Base-by-base conservation (phyloP, 495 filamentous ascomycete species). In the Annulohypoxylon maeteangense region DNA sequence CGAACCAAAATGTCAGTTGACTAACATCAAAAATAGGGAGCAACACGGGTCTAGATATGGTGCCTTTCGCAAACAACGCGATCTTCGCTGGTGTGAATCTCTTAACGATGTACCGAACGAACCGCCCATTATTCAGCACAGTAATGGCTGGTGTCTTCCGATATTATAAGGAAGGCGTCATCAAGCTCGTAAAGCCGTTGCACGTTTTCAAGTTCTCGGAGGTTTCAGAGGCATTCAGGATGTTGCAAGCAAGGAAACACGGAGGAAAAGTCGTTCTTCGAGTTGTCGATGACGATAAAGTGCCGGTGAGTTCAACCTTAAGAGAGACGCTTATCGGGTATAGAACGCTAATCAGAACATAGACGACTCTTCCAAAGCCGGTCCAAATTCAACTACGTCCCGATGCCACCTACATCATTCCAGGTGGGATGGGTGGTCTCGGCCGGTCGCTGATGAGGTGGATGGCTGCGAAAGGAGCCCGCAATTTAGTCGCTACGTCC, bases 391-490 rank as follows among this genome's bases (percentile, higher is more conserved):
- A 65, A 42, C 62, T 81, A 29, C 58, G 47, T n/a, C 45, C 75
- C 8, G 74, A 83, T 59, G 79, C 78, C n/a, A 80, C 81, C 16
- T 89, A 89, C 54, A 67, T 89, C 42, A 67, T 89, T 12, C 76
- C 81, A 18, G 86, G 88, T 8, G 84, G 87, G 51, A 81, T 88
- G 4, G 84, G 87, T 8, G 88, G 87, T 4, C 79, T 91, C 14
- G 88, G 88, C 27, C 80, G 82, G 25, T 76, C 81, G 29, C 71
- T 91, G 36, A 76, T 84, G 23, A 76, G 64, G 4, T 87, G 82
- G 85, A 78, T 91, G 75, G 81, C 81, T 8, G 64, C 78, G 2
- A 78, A 80, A 18, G 87, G 87, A 6, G 88, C 88, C 3, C 75
- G 72, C 20, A 74, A 87, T 69, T 60, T 90, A 14, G 76, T 84